Percentiles rank a stretch among this genome's conserved stretches.
Conservation (phyloP, 2,329 filamentous ascomycete species). For the Myrmaecium sp. region DNA sequence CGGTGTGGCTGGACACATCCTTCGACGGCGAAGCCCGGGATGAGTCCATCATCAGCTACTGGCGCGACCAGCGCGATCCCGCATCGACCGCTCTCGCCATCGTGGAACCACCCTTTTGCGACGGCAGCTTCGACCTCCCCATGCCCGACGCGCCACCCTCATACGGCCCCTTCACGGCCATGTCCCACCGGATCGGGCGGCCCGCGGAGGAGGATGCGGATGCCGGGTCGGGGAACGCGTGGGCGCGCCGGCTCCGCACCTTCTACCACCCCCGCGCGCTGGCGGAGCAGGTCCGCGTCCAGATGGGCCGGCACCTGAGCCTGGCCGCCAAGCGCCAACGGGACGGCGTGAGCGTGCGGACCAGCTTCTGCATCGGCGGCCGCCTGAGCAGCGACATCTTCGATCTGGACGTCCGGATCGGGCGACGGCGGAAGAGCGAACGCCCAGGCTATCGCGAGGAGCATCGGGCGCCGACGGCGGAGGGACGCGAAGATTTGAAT, state of each 20-base stretch:
- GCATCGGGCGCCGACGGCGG: slow-evolving; percentile 1
- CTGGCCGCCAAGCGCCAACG: slow-evolving; percentile 21
- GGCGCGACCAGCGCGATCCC: slow-evolving; percentile 23
- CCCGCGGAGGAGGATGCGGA: slow-evolving; percentile 8
- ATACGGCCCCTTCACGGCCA: slow-evolving; percentile 13
- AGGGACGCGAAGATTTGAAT: neutral
- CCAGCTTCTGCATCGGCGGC: slow-evolving; percentile 27
- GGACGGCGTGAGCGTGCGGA: slow-evolving; percentile 26
- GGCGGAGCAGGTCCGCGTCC: slow-evolving; percentile 21
- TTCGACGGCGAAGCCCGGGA: slow-evolving; percentile 24
- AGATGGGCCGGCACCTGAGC: slow-evolving; percentile 25
- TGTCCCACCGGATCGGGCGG: slow-evolving; percentile 6
- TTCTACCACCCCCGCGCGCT: slow-evolving; percentile 23
- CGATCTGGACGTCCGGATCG: slow-evolving; percentile 28
- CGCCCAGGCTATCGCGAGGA: too few relatives aligned
- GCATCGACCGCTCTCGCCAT: slow-evolving; percentile 21
- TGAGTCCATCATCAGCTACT: slow-evolving; percentile 26
- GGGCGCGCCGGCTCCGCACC: slow-evolving; percentile 24
- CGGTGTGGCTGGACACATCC: slow-evolving; percentile 24
- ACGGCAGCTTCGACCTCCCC: slow-evolving; percentile 8
- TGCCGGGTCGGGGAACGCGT: slow-evolving; percentile 24
- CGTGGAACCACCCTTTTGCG: slow-evolving; percentile 9
- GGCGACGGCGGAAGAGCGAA: slow-evolving; percentile 10
- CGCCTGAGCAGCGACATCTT: slow-evolving; percentile 23
- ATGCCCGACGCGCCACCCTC: slow-evolving; percentile 9